These are phyloP conservation scores for Tricholoma flavovirens DNA, from an alignment of 768 basidiomycete genomes.

Conservation along the genomic window DNA sequence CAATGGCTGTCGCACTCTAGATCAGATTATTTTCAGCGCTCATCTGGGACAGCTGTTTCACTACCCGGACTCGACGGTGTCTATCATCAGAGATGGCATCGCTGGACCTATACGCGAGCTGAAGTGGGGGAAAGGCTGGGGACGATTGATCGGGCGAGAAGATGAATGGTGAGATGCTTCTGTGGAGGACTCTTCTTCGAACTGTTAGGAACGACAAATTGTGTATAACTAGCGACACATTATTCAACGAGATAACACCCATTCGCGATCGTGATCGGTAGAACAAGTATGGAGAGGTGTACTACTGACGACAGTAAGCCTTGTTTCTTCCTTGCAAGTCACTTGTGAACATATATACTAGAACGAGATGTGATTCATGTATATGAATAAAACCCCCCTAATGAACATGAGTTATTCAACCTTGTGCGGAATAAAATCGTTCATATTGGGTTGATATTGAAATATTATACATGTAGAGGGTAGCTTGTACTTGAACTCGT, in stretches of 20 bases:
- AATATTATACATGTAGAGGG: not conserved
- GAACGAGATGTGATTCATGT: no score
- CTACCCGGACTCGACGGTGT: not conserved
- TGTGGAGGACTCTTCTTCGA: no score
- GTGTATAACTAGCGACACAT: no score
- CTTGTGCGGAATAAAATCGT: not conserved
- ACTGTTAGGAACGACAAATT: no score
- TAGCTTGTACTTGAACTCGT: not conserved
- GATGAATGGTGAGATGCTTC: conserved; percentile 1
- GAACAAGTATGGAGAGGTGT: no score
- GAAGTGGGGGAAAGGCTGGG: conserved; percentile 3
- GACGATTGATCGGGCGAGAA: conserved; percentile 5
- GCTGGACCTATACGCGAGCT: conserved; percentile 2
- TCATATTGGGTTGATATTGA: not conserved
- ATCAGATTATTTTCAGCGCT: conserved; percentile 1
- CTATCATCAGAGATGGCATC: conserved; percentile 2
- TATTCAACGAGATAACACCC: no score
- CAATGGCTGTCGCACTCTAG: conserved; percentile 7
- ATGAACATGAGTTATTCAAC: no score
- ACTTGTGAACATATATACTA: no score
- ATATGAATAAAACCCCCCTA: no score
- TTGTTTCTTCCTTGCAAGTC: no score
- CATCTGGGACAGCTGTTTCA: not conserved
- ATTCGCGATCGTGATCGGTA: no score
- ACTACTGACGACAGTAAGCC: no score